Evolutionary conservation across 257 asterid genomes (phyloP).

Genomic region (Scutellaria barbata): DNA sequence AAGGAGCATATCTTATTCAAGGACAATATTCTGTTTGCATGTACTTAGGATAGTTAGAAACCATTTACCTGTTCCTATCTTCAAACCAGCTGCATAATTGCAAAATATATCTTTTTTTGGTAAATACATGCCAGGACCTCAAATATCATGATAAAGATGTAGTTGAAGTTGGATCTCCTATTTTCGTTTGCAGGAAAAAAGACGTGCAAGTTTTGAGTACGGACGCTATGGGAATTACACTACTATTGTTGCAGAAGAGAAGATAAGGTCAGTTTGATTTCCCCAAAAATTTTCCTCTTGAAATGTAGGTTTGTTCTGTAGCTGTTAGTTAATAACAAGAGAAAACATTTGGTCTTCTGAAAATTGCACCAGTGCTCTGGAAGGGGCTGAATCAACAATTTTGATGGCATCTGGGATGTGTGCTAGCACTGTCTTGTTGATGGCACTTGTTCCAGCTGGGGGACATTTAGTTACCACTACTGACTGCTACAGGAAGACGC

Average conservation of each 20-base stretch:
- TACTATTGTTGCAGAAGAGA: slow-evolving; percentile 78
- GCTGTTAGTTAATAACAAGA: slow-evolving; percentile 4
- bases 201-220: slow-evolving; percentile 76
- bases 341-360: slow-evolving; percentile 8
- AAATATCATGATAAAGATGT: slow-evolving; percentile 32
- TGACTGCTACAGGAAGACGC: slow-evolving; percentile 89
- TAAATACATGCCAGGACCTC: neutral
- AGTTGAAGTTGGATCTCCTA: slow-evolving; percentile 25
- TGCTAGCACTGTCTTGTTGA: slow-evolving; percentile 75
- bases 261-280: slow-evolving; percentile 63
- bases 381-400: slow-evolving; percentile 88
- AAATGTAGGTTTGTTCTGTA: neutral
- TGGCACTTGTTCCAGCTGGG: slow-evolving; percentile 92
- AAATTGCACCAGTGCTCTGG: slow-evolving; percentile 73
- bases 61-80: slow-evolving; percentile 2
- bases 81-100: slow-evolving; percentile 11
- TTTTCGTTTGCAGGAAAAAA: slow-evolving; percentile 68
- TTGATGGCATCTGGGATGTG: slow-evolving; percentile 92
- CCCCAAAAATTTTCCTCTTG: slow-evolving; percentile 3
- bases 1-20: neutral
- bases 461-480: slow-evolving; percentile 93
- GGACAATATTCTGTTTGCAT: neutral
- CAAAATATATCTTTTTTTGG: neutral
- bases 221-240: slow-evolving; percentile 95
- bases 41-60: neutral